A percentile compares a stretch with the other conserved stretches of the same genome.
phyloP scores from a whole-genome alignment of 2,329 filamentous ascomycete species.

The Colletotrichum simmondsii region DNA sequence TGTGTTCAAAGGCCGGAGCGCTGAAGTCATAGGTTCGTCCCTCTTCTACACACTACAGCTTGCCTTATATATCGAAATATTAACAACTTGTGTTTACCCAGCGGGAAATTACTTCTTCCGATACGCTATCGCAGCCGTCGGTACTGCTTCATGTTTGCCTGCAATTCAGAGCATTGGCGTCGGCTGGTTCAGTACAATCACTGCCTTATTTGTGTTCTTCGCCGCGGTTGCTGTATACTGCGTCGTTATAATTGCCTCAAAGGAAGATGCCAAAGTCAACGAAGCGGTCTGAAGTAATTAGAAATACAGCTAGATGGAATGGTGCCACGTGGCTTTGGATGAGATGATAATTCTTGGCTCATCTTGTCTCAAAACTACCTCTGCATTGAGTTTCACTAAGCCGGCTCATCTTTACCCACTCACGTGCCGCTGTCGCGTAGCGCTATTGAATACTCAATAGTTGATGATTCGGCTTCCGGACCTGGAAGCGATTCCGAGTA shows the following conservation, averaged over 20 bases:
- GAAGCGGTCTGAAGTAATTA: slow-evolving; percentile 4
- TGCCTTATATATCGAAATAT: background rate
- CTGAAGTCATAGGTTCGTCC: slow-evolving; percentile 44
- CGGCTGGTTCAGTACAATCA: slow-evolving; percentile 83
- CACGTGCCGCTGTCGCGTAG: background rate
- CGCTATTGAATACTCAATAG: background rate
- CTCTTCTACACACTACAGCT: no score
- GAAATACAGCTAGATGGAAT: background rate
- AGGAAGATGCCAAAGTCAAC: background rate
- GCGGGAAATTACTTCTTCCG: slow-evolving; percentile 84
- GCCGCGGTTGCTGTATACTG: background rate
- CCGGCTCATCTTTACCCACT: background rate
- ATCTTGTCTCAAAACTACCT: background rate
- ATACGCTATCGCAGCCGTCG: slow-evolving; percentile 79
- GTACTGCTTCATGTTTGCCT: slow-evolving; percentile 78
- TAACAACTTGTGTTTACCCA: slow-evolving; percentile 41
- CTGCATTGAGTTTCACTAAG: no score
- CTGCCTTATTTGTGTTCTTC: slow-evolving; percentile 15
- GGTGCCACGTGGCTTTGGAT: background rate
- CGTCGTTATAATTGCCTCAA: slow-evolving; percentile 7
- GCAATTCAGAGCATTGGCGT: slow-evolving; percentile 79
- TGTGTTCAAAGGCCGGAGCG: slow-evolving; percentile 25
- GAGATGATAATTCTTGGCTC: background rate
- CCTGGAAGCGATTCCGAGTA: background rate
- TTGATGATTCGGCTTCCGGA: background rate